Base-by-base conservation (phyloP, 768 basidiomycete species). In the Ramaria sp. region DNA sequence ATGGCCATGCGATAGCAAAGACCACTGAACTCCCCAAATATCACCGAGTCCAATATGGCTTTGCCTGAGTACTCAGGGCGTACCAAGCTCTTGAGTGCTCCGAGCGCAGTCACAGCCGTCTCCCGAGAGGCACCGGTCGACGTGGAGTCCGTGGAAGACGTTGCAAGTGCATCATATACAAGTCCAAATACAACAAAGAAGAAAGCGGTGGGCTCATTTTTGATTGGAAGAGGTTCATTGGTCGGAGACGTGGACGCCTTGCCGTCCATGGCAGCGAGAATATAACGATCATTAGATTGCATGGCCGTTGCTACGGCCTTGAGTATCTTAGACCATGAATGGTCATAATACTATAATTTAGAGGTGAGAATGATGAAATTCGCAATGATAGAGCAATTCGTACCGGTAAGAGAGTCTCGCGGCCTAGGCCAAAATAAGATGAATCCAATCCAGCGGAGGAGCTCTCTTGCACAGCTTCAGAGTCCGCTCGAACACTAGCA, bases 121-220 rank as follows among this genome's bases (percentile, higher is more conserved):
- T 75, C 72, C 6, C 77, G 78, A 10, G 72, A 62, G 11, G 73
- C 65, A 5, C 72, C 67, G 0, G 70, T 61, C 1, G 73, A 68
- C 4, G 78, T 76, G 0, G 81, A 73, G 54, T 89, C 81, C 0
- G 83, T 70, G 1, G 85, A 80, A 3, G 86, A 78, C 0, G 79
- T 75, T 0, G 81, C 80, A 7, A 97, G 72, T 0, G 89, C 84
- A 66, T 98, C 95, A 62, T 88, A 99, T 0, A 95, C 84, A n/a
- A 98, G 79, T 11, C 95, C 94, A 66, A 95, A 97, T 4, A 96
- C 66, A 11, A 90, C 78, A 70, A 85, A 92, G 72, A 97, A 99
- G 70, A 90, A 83, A 11, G 82, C 76, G 0, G 85, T 77, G 1
- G 91, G 88, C 57, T 91, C 88, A 13, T 76, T 71, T 7, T 71